These are phyloP conservation scores for Mortierella claussenii DNA, from an alignment of 192 early-diverging fungal genomes.

Conservation along the genomic window DNA sequence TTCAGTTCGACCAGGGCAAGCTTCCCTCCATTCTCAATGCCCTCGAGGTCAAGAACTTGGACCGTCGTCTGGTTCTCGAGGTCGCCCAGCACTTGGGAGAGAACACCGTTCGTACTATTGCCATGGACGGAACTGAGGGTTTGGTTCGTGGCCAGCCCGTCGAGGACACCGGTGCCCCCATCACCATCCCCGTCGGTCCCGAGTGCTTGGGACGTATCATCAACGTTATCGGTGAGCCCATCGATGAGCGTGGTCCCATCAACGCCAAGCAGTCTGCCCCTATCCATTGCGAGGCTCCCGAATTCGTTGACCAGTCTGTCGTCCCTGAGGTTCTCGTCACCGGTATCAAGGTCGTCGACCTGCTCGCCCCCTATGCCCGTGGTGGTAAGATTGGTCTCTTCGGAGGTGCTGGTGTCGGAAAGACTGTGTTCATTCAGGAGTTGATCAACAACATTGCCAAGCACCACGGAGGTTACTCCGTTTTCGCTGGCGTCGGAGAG, in stretches of 20 bases:
- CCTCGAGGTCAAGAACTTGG: slow-evolving; percentile 83
- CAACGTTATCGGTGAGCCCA: slow-evolving; percentile 99
- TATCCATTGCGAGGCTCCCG: slow-evolving; percentile 93
- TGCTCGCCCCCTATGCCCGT: slow-evolving; percentile 96
- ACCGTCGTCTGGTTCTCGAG: slow-evolving; percentile 93
- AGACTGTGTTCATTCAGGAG: slow-evolving; percentile 99
- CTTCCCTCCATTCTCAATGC: slow-evolving; percentile 97
- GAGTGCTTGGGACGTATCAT: slow-evolving; percentile 98
- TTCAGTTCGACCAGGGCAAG: slow-evolving; percentile 91
- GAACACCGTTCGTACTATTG: slow-evolving; percentile 98
- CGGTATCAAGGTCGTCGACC: slow-evolving; percentile 99
- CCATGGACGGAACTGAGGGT: slow-evolving; percentile 99
- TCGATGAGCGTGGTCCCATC: slow-evolving; percentile 98
- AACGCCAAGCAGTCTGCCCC: slow-evolving; percentile 85
- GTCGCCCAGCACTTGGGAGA: slow-evolving; percentile 98
- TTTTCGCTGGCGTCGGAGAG: slow-evolving; percentile 98
- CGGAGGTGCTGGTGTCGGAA: slow-evolving; percentile 99
- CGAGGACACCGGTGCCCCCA: slow-evolving; percentile 92
- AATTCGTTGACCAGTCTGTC: slow-evolving; percentile 96
- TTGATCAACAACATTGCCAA: slow-evolving; percentile 99
- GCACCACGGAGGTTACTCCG: slow-evolving; percentile 98
- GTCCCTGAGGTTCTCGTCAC: slow-evolving; percentile 95
- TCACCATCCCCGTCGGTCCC: slow-evolving; percentile 91
- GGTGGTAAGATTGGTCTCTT: slow-evolving; percentile 99
- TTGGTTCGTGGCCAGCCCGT: slow-evolving; percentile 96